Conservation (phyloP, 1,284 basidiomycete species). For the Termitomyces sp. region DNA sequence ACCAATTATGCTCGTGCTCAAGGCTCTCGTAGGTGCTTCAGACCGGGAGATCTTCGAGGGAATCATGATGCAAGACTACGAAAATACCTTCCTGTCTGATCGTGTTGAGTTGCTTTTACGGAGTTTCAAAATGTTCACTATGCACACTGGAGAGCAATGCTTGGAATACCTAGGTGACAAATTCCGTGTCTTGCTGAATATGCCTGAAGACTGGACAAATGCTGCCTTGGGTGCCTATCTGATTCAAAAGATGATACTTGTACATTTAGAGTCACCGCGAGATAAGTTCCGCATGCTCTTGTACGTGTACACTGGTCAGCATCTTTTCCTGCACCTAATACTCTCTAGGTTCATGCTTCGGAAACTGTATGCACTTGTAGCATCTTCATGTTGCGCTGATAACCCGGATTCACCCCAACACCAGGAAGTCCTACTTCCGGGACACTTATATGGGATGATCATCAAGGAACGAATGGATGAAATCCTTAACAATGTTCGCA, state of each 20-base stretch:
- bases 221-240: constrained; percentile 81
- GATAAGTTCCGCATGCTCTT: constrained; percentile 98
- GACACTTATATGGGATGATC: constrained; percentile 93
- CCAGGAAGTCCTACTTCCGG: constrained; percentile 96
- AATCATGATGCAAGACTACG: constrained; percentile 96
- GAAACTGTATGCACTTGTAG: constrained; percentile 92
- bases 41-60: constrained; percentile 98
- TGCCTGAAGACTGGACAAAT: constrained; percentile 94
- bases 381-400: constrained; percentile 87
- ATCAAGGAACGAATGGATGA: constrained; percentile 98
- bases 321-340: neutral
- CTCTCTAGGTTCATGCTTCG: constrained; percentile 89
- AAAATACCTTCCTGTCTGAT: constrained; percentile 97
- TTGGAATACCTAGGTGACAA: constrained; percentile 97
- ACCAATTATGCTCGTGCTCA: constrained; percentile 95
- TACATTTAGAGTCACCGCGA: constrained; percentile 85
- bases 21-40: constrained; percentile 90
- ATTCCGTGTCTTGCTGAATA: constrained; percentile 88
- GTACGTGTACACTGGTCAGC: constrained; percentile 39
- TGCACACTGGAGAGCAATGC: constrained; percentile 91
- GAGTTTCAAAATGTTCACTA: constrained; percentile 89
- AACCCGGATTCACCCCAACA: constrained; percentile 99
- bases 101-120: constrained; percentile 97
- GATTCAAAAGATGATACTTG: constrained; percentile 83
- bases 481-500: constrained; percentile 72